phyloP scores from a whole-genome alignment of 2,329 filamentous ascomycete genomes.

The Verticillium alfalfae region DNA sequence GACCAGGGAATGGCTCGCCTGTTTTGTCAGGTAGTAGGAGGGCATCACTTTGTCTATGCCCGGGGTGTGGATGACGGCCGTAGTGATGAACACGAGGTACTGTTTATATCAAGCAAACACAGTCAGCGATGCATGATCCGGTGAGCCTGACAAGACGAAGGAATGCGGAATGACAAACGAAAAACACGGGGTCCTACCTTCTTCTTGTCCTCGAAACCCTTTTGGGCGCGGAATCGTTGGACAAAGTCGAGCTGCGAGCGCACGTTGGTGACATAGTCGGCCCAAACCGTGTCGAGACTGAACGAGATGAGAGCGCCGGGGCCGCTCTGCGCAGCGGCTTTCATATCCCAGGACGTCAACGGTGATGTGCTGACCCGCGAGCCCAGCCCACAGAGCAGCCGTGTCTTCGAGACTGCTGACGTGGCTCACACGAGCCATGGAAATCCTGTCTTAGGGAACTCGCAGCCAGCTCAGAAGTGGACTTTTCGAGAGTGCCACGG shows the following conservation, averaged over 20 bases:
- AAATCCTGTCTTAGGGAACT: neutral
- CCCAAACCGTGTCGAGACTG: conserved; percentile 2
- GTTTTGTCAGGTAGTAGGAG: conserved; percentile 31
- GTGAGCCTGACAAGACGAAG: no score
- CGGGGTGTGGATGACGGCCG: neutral
- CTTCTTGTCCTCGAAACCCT: conserved; percentile 7
- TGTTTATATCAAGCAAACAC: neutral
- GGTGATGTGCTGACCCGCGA: conserved; percentile 8
- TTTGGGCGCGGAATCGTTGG: conserved; percentile 24
- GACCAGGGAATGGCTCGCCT: conserved; percentile 24
- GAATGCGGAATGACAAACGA: no score
- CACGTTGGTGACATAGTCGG: conserved; percentile 5
- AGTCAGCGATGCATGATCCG: neutral
- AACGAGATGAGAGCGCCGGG: neutral
- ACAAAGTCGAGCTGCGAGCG: conserved; percentile 7
- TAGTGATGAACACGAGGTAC: neutral
- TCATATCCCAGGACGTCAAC: conserved; percentile 23
- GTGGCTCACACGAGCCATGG: neutral
- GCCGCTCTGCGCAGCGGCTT: conserved; percentile 9
- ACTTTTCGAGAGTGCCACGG: conserved; percentile 29
- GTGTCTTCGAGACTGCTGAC: neutral
- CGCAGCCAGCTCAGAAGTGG: conserved; percentile 16
- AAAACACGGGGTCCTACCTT: conserved; percentile 8
- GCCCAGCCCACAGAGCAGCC: conserved; percentile 4
- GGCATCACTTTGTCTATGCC: conserved; percentile 5